Percentiles rank a stretch among this genome's conserved stretches.
These are phyloP conservation scores for Dimocarpus longan DNA, from an alignment of 345 rosid genomes.

Conservation along the genomic window DNA sequence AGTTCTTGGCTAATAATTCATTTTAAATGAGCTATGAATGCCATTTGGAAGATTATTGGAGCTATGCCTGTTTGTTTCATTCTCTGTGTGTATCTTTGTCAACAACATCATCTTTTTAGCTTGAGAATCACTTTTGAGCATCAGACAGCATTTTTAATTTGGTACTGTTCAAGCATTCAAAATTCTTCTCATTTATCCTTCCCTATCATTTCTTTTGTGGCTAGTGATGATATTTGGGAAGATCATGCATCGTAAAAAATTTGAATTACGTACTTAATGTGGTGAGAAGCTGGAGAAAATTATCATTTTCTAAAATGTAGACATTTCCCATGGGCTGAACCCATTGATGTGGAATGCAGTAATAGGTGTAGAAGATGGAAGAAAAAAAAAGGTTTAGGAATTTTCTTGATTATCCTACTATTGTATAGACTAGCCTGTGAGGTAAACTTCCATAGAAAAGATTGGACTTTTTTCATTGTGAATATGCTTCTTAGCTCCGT, in stretches of 20 bases:
- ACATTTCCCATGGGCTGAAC: background rate
- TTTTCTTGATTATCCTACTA: background rate
- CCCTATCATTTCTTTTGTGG: too few species aligned
- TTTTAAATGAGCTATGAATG: too few species aligned
- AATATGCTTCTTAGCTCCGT: background rate
- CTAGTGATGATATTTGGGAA: too few species aligned
- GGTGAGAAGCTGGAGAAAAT: background rate
- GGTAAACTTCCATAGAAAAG: background rate
- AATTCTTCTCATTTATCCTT: background rate
- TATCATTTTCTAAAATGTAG: background rate
- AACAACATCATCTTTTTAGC: too few species aligned
- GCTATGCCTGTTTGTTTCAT: too few species aligned
- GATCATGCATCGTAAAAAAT: too few species aligned
- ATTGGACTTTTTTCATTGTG: background rate
- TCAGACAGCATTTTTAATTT: background rate
- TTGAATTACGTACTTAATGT: background rate
- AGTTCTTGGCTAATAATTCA: too few species aligned
- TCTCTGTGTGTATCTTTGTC: too few species aligned
- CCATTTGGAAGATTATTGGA: too few species aligned
- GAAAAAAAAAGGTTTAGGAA: background rate
- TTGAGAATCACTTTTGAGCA: background rate
- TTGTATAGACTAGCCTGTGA: background rate
- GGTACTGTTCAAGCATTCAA: background rate
- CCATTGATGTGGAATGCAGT: background rate
- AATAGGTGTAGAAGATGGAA: background rate